phyloP scores from a whole-genome alignment of 768 basidiomycete species.

The Rhizopogon vesiculosus region DNA sequence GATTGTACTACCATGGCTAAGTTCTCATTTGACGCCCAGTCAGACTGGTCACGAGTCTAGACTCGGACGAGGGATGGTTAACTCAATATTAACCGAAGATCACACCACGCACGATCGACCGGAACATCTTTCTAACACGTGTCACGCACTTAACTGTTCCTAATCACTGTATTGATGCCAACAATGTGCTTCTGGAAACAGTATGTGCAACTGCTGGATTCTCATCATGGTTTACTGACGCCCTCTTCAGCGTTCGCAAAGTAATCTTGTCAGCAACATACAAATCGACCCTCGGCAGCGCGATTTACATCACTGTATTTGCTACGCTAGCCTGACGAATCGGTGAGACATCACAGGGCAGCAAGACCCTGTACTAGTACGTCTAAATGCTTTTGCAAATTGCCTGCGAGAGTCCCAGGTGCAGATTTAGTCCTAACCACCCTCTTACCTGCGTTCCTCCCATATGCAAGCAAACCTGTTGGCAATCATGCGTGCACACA shows the following conservation, averaged over 20 bases:
- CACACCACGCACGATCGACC: constrained; percentile 7
- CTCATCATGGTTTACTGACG: not conserved
- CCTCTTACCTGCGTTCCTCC: constrained; percentile 37
- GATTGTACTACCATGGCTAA: too few relatives aligned
- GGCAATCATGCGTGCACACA: constrained; percentile 41
- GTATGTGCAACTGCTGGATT: constrained; percentile 30
- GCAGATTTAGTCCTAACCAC: constrained; percentile 54
- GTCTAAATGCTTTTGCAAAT: constrained; percentile 31
- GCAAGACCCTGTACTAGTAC: not conserved
- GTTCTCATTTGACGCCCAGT: too few relatives aligned
- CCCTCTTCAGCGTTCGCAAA: constrained; percentile 36
- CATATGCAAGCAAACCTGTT: constrained; percentile 38
- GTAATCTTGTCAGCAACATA: constrained; percentile 33
- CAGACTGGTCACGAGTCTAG: too few relatives aligned
- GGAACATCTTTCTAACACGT: constrained; percentile 3
- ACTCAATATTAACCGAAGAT: too few relatives aligned
- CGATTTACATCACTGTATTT: not conserved
- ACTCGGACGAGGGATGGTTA: too few relatives aligned
- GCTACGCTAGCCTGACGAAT: constrained; percentile 34
- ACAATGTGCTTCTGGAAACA: constrained; percentile 53
- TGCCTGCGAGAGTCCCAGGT: constrained; percentile 38
- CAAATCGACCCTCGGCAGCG: too few relatives aligned
- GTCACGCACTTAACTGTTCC: constrained; percentile 4
- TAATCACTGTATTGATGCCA: constrained; percentile 1
- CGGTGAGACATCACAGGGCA: constrained; percentile 13